Evolutionary conservation across 352 stramenopile genomes (phyloP).

Genomic region (Globisporangium nodosum): DNA sequence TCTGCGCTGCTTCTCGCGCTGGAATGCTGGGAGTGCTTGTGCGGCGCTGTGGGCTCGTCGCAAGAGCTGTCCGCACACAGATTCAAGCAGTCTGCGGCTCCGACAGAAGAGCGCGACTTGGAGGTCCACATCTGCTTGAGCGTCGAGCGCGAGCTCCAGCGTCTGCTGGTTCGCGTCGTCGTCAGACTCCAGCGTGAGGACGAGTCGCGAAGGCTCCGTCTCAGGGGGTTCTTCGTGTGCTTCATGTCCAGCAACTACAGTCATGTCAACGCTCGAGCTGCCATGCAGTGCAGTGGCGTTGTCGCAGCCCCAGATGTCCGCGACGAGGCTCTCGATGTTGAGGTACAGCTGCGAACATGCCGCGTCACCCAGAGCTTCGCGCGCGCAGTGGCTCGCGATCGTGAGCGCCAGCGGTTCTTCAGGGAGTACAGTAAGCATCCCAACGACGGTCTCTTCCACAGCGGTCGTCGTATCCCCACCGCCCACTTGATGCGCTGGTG

Average conservation of each 20-base stretch:
- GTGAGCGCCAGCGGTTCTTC: constrained; percentile 30
- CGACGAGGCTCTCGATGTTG: constrained; percentile 24
- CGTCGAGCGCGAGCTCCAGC: constrained; percentile 12
- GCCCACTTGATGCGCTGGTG: constrained; percentile 4
- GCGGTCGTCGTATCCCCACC: constrained; percentile 3
- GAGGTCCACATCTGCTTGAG: constrained; percentile 24
- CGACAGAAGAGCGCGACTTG: constrained; percentile 37
- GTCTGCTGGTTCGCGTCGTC: constrained; percentile 5
- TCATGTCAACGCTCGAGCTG: neutral
- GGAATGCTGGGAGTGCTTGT: constrained; percentile 12
- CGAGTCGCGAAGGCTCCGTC: constrained; percentile 7
- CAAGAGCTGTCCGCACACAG: constrained; percentile 28
- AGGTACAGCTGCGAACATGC: constrained; percentile 11
- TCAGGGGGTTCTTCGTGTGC: neutral
- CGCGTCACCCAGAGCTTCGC: constrained; percentile 13
- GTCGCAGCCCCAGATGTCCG: constrained; percentile 45
- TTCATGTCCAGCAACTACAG: neutral
- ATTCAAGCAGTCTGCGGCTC: constrained; percentile 13
- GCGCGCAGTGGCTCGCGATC: constrained; percentile 24
- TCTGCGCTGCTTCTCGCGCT: constrained; percentile 1
- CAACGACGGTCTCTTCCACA: neutral
- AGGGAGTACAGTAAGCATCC: constrained; percentile 25
- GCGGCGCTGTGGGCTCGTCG: constrained; percentile 18
- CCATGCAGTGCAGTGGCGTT: constrained; percentile 1
- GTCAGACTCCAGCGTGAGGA: constrained; percentile 4